Base-by-base conservation (phyloP, 805 yeast genomes). In the Wickerhamiella shivajii region DNA sequence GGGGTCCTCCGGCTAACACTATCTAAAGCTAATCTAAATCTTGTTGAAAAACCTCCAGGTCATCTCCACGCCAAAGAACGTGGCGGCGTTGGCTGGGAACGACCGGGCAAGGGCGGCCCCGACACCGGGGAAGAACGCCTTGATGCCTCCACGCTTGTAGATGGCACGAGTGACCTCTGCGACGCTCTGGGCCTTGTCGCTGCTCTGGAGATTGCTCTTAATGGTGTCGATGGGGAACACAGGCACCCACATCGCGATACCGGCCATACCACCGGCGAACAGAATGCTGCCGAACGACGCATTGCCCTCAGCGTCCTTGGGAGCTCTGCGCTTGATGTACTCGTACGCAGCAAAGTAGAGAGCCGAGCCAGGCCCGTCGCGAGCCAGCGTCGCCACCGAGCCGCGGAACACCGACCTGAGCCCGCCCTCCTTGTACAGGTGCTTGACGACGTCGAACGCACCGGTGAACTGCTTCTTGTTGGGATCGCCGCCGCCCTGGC, bases 1-100 rank as follows among this genome's bases (percentile, higher is more conserved):
- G n/a, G n/a, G n/a, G n/a, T n/a, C n/a, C n/a, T n/a, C n/a, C n/a
- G n/a, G n/a, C n/a, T n/a, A n/a, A n/a, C n/a, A n/a, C n/a, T n/a
- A n/a, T n/a, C n/a, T n/a, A n/a, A n/a, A n/a, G n/a, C n/a, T n/a
- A n/a, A n/a, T n/a, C n/a, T n/a, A n/a, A n/a, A n/a, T n/a, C n/a
- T n/a, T 29, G 22, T 28, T 47, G 48, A 61, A 57, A 31, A 49
- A 44, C 33, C 50, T 41, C 46, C 53, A 51, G 15, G 93, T 80
- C 38, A 85, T 50, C 55, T 87, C 98, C 19, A 87, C 97, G 29
- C 97, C 98, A 22, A 83, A 68, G 61, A 87, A 87, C 2, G 97
- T 85, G 6, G 98, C 97, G n/a, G 98, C 98, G 57, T 90, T 87
- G 15, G 97, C 97, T 3, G 97, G 97, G 77, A 90, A 87, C 25